A percentile compares a stretch with the other conserved stretches of the same genome.
Evolutionary conservation across 75 land plant genomes (phyloP).

Genomic region (Cryptomeria japonica): DNA sequence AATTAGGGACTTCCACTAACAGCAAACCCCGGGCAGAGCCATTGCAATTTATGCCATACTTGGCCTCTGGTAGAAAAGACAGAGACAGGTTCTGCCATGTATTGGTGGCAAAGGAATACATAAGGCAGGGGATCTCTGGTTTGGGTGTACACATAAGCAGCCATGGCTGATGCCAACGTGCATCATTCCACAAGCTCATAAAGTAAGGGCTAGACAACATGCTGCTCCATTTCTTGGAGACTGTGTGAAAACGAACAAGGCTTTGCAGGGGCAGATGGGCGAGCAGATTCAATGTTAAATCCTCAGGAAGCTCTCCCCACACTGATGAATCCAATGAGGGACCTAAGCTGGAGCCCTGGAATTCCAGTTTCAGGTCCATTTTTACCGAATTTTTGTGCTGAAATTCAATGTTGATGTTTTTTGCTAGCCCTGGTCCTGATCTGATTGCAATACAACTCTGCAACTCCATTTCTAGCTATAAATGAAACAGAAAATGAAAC

Average conservation of each 20-base stretch:
- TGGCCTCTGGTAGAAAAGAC: not conserved
- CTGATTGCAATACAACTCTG: not conserved
- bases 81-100: not conserved
- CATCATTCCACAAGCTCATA: not conserved
- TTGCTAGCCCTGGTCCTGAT: not conserved
- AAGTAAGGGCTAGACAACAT: not conserved
- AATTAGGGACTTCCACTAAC: not conserved
- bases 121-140: not conserved
- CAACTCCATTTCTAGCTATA: not conserved
- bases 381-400: not conserved
- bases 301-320: conserved; percentile 5
- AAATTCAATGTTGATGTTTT: not conserved
- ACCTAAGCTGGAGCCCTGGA: not conserved
- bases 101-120: conserved; percentile 4
- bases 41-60: not conserved
- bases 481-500: not conserved
- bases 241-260: conserved; percentile 1
- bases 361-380: not conserved
- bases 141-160: not conserved
- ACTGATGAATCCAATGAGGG: not conserved
- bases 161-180: not conserved
- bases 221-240: conserved; percentile 6
- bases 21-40: not conserved
- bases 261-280: conserved; percentile 1
- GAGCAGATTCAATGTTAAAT: not conserved